Base-by-base conservation (phyloP, 768 basidiomycete genomes). In the Roridomyces roridus region DNA sequence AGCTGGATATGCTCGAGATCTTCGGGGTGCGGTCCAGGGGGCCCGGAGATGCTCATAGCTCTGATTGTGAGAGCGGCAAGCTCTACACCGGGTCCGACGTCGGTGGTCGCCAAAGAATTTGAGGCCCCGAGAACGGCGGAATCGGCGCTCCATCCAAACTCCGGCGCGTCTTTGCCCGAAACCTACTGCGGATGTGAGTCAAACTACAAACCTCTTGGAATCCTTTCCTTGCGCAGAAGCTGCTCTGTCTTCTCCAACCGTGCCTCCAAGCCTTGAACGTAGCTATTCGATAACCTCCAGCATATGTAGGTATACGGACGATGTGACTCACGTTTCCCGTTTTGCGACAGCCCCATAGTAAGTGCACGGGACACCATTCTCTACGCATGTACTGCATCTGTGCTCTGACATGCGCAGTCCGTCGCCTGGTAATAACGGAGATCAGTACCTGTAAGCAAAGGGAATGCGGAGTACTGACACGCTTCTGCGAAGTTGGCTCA, bases 221-320 rank as follows among this genome's bases (percentile, higher is more conserved):
- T 29, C 44, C 34, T 48, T 37, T 36, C 31, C 64, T 73, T 70
- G 45, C 72, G 68, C 7, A 80, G 67, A 20, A 80, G 70, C 37
- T 68, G 70, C 57, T 79, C 79, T 70, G 78, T 78, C 52, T 78
- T 74, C 39, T 72, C 70, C 4, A 80, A 59, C 18, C 79, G 67
- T 57, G 65, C 71, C 65, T 80, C 79, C 34, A 80, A 69, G 28
- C 60, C 70, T 44, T 80, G 73, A 10, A 75, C 72, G 44, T 75
- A 75, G 48, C 73, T 74, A 8, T 34, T 34, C 15, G 4, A 11
- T 34, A 10, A 8, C 11, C 7, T 11, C 31, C 4, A 34, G 31
- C 31, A 15, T 11, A 2, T 11, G 31, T 15, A 34, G 15, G 11
- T 11, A 34, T 4, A 3, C 31, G 15, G 11, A 34, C 11, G 4